These are phyloP conservation scores for Oryza coarctata DNA, from an alignment of 176 grass and related monocot genomes.

Conservation along the genomic window DNA sequence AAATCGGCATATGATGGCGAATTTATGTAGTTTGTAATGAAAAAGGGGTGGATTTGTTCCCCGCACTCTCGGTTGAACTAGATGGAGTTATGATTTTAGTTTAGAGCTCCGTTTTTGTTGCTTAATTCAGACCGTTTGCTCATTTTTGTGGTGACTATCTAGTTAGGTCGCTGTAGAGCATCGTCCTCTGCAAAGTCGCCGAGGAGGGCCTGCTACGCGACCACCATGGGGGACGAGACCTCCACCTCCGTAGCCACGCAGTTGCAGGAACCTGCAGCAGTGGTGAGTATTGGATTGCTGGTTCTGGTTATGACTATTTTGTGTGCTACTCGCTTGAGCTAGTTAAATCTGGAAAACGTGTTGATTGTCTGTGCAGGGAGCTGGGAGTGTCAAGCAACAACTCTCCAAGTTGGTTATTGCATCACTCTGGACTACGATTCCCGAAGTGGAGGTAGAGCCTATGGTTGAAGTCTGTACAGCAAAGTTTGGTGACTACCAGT, in stretches of 20 bases:
- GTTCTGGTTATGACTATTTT: not conserved
- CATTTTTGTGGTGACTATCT: conserved; percentile 38
- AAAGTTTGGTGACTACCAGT: conserved; percentile 96
- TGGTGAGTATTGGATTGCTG: conserved; percentile 30
- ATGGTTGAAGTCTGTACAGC: conserved; percentile 75
- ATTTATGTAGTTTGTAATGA: not conserved
- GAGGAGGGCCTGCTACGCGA: conserved; percentile 20
- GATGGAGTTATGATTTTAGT: not conserved
- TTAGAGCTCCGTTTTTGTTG: not conserved
- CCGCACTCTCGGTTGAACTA: not conserved
- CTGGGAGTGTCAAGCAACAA: conserved; percentile 86
- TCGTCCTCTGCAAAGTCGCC: conserved; percentile 29
- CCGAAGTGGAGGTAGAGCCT: conserved; percentile 62
- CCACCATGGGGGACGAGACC: conserved; percentile 68
- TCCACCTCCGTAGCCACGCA: conserved; percentile 43
- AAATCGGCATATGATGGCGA: not conserved
- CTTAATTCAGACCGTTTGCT: conserved; percentile 13
- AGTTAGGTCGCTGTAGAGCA: conserved; percentile 65
- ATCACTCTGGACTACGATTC: conserved; percentile 60
- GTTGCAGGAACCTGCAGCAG: conserved; percentile 3
- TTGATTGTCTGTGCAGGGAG: conserved; percentile 26
- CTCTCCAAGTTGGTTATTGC: conserved; percentile 53
- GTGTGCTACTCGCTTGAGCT: not conserved
- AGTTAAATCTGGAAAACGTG: not conserved
- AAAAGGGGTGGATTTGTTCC: not conserved